phyloP scores from a whole-genome alignment of 2,329 filamentous ascomycete species.

The Diaporthe aspalathi region DNA sequence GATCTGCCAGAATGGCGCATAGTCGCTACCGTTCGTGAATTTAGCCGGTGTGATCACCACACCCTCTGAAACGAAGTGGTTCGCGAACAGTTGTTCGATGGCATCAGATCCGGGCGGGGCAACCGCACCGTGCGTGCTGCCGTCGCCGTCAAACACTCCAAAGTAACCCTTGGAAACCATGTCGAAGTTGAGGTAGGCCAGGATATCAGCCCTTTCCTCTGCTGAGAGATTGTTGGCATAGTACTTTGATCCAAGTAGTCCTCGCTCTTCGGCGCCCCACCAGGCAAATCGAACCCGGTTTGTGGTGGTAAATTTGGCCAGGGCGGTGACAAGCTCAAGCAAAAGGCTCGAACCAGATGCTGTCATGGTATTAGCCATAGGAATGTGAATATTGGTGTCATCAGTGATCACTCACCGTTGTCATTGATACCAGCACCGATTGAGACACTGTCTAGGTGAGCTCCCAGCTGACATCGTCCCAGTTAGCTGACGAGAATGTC shows the following conservation, averaged over 20 bases:
- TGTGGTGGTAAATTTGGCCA: slow-evolving; percentile 49
- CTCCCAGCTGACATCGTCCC: slow-evolving; percentile 44
- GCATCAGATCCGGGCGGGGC: slow-evolving; percentile 45
- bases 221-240: slow-evolving; percentile 51
- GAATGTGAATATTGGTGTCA: too few species aligned
- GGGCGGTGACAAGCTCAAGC: slow-evolving; percentile 49
- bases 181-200: slow-evolving; percentile 56
- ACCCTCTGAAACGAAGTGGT: slow-evolving; percentile 45
- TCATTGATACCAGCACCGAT: slow-evolving; percentile 60
- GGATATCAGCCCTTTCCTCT: slow-evolving; percentile 48
- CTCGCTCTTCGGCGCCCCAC: slow-evolving; percentile 60
- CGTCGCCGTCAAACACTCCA: slow-evolving; percentile 48
- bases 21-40: slow-evolving; percentile 45
- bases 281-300: slow-evolving; percentile 56
- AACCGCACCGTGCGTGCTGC: neutral
- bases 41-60: slow-evolving; percentile 45
- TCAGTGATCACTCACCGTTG: slow-evolving; percentile 47
- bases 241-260: slow-evolving; percentile 50
- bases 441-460: slow-evolving; percentile 57
- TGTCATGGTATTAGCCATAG: neutral
- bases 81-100: slow-evolving; percentile 49
- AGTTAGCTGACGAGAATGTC: neutral
- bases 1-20: slow-evolving; percentile 45
- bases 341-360: slow-evolving; percentile 53
- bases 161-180: slow-evolving; percentile 52